These are phyloP conservation scores for Mycosarcoma mackinlayi DNA, from an alignment of 1,284 basidiomycete species.

Conservation along the genomic window DNA sequence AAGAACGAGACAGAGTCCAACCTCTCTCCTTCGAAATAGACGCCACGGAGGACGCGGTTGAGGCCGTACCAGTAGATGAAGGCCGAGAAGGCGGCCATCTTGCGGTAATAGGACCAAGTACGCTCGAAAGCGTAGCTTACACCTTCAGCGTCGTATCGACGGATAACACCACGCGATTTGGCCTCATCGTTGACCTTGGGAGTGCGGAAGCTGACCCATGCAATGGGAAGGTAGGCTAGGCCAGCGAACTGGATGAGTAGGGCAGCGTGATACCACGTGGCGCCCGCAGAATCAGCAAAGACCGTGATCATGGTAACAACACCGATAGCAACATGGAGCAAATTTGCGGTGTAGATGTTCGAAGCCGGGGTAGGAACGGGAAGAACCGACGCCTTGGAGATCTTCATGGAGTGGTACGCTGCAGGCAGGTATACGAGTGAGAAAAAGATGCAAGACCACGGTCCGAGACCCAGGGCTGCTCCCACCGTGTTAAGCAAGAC, in stretches of 20 bases:
- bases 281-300: slow-evolving; percentile 13
- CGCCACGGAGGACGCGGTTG: slow-evolving; percentile 38
- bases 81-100: slow-evolving; percentile 38
- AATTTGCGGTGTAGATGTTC: slow-evolving; percentile 46
- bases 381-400: slow-evolving; percentile 28
- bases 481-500: slow-evolving; percentile 39
- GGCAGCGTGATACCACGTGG: slow-evolving; percentile 33
- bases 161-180: slow-evolving; percentile 33
- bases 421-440: slow-evolving; percentile 29
- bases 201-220: slow-evolving; percentile 39
- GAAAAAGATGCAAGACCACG: slow-evolving; percentile 35
- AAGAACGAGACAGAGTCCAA: slow-evolving; percentile 41
- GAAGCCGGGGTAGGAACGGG: slow-evolving; percentile 43
- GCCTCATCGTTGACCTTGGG: slow-evolving; percentile 42
- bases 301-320: slow-evolving; percentile 14
- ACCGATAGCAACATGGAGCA: slow-evolving; percentile 26
- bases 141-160: slow-evolving; percentile 43
- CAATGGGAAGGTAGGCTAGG: slow-evolving; percentile 31
- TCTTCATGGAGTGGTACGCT: slow-evolving; percentile 33
- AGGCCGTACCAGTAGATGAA: slow-evolving; percentile 55
- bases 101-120: slow-evolving; percentile 57
- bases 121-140: slow-evolving; percentile 54
- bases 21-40: slow-evolving; percentile 14
- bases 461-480: slow-evolving; percentile 35
- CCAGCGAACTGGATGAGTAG: slow-evolving; percentile 35